phyloP scores from a whole-genome alignment of 345 rosid genomes.

The Noccaea bulbosa region DNA sequence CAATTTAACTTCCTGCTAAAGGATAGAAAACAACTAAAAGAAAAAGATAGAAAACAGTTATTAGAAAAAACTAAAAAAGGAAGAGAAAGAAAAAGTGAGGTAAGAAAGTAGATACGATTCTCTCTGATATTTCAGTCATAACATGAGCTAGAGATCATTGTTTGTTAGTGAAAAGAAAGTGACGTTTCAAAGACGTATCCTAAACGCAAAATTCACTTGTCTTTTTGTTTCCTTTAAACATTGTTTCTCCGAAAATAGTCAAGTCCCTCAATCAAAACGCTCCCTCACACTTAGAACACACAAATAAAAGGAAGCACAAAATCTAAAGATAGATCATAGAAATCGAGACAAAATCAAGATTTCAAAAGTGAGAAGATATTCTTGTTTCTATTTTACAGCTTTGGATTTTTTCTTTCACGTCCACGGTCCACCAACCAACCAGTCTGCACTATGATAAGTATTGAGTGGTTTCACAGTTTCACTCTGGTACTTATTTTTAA shows the following conservation, averaged over 20 bases:
- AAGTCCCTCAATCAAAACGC: conserved; percentile 46
- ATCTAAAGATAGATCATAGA: conserved; percentile 43
- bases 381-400: conserved; percentile 35
- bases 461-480: conserved; percentile 28
- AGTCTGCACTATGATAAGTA: conserved; percentile 23
- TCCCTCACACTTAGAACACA: conserved; percentile 43
- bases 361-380: conserved; percentile 42
- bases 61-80: not conserved
- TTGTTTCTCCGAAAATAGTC: conserved; percentile 29
- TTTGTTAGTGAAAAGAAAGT: conserved; percentile 40
- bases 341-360: conserved; percentile 41
- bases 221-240: conserved; percentile 22
- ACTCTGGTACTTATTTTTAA: not conserved
- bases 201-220: conserved; percentile 42
- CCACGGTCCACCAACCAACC: conserved; percentile 27
- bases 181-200: conserved; percentile 46
- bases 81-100: conserved; percentile 37
- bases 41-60: conserved; percentile 9
- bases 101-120: conserved; percentile 44
- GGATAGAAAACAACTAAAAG: not conserved
- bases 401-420: conserved; percentile 12
- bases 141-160: conserved; percentile 37
- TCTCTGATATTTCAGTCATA: conserved; percentile 37
- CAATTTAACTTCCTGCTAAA: not conserved
- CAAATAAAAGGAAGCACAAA: conserved; percentile 27